phyloP scores from a whole-genome alignment of 2,329 filamentous ascomycete genomes.

The Lachnellula willkommii region DNA sequence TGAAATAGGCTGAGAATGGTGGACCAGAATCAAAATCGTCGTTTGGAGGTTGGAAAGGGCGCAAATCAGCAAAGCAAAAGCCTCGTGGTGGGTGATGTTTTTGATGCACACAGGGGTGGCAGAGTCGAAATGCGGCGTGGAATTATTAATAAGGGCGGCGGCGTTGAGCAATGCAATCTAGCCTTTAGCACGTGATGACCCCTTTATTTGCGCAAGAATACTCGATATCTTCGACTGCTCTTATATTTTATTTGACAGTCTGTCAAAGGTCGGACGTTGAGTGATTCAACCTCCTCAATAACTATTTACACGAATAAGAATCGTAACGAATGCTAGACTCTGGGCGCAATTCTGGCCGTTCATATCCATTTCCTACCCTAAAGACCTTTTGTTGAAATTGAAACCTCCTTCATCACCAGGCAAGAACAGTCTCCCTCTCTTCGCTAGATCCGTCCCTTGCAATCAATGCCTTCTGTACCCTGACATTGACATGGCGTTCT shows the following conservation, averaged over 20 bases:
- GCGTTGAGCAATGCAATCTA: not conserved
- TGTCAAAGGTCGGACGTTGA: no score
- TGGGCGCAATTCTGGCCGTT: not conserved
- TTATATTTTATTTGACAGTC: no score
- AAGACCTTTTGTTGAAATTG: not conserved
- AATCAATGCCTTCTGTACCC: conserved; percentile 17
- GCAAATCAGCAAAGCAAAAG: not conserved
- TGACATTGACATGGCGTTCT: conserved; percentile 25
- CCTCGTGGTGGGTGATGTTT: not conserved
- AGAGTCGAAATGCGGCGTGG: not conserved
- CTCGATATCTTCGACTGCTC: no score
- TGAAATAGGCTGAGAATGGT: not conserved
- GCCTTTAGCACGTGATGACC: no score
- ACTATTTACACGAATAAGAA: not conserved
- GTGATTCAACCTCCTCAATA: not conserved
- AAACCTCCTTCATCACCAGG: conserved; percentile 18
- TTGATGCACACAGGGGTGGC: no score
- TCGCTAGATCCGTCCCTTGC: conserved; percentile 21
- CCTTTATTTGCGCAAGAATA: no score
- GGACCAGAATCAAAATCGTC: not conserved
- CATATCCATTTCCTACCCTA: no score
- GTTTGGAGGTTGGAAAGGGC: not conserved
- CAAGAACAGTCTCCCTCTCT: conserved; percentile 24
- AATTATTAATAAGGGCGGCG: not conserved
- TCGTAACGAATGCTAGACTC: not conserved